Percentiles rank a stretch among this genome's conserved stretches.
phyloP scores from a whole-genome alignment of 2,329 filamentous ascomycete genomes.

The Nemania abortiva region DNA sequence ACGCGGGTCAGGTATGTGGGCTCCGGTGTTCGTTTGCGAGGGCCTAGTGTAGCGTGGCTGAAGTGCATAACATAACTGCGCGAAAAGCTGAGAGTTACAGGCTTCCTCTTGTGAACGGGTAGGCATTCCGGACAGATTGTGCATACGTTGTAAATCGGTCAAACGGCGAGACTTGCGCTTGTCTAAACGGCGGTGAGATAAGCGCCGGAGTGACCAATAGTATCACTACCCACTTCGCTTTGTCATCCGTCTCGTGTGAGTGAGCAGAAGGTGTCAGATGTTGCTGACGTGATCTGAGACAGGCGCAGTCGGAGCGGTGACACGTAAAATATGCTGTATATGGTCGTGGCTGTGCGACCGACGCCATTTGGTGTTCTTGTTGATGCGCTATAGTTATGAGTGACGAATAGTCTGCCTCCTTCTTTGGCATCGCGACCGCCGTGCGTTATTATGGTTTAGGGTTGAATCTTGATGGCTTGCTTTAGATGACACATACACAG shows the following conservation, averaged over 20 bases:
- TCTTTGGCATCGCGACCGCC: not conserved
- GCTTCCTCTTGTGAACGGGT: too few species aligned
- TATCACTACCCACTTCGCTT: not conserved
- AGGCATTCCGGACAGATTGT: too few species aligned
- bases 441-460: not conserved
- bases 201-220: not conserved
- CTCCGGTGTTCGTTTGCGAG: too few species aligned
- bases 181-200: conserved; percentile 13
- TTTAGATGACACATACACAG: conserved; percentile 17
- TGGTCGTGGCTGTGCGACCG: conserved; percentile 6
- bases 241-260: not conserved
- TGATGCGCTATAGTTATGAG: not conserved
- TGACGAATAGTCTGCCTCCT: not conserved
- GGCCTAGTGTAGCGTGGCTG: too few species aligned
- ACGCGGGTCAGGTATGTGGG: too few species aligned
- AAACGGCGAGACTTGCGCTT: too few species aligned
- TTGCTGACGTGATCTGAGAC: conserved; percentile 33
- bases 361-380: not conserved
- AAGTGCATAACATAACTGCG: too few species aligned
- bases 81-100: too few species aligned
- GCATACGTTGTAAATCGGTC: too few species aligned
- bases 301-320: not conserved
- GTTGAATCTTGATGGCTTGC: not conserved
- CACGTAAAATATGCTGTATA: not conserved
- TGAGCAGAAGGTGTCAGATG: not conserved